Evolutionary conservation across 1,284 basidiomycete species (phyloP).

Genomic region (Xerocomus amazonicus): DNA sequence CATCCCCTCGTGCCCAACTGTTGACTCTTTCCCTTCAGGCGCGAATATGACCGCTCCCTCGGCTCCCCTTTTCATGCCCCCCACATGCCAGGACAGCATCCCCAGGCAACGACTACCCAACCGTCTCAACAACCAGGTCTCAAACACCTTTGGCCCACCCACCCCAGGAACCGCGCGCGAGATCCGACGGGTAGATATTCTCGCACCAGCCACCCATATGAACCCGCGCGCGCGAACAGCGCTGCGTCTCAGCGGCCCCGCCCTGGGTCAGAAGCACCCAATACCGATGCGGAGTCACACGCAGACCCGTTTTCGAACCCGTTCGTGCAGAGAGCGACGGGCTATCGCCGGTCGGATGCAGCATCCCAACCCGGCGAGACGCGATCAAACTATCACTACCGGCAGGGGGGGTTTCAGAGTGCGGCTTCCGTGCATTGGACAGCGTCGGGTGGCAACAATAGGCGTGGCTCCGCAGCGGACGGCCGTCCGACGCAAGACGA

Average conservation of each 20-base stretch:
- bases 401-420: constrained; percentile 3
- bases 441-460: background rate
- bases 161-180: constrained; percentile 21
- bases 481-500: constrained; percentile 22
- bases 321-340: constrained; percentile 28
- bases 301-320: constrained; percentile 26
- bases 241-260: background rate
- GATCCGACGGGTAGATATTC: constrained; percentile 10
- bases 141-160: constrained; percentile 27
- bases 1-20: background rate
- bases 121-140: constrained; percentile 26
- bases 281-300: constrained; percentile 4
- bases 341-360: constrained; percentile 6
- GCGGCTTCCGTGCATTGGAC: constrained; percentile 1
- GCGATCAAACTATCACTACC: background rate
- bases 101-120: constrained; percentile 30
- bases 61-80: constrained; percentile 5
- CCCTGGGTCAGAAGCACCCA: background rate
- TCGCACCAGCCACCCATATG: constrained; percentile 10
- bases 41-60: constrained; percentile 31
- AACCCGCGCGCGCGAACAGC: constrained; percentile 6
- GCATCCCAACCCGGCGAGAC: background rate
- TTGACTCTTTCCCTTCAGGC: constrained; percentile 12
- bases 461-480: background rate
- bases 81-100: constrained; percentile 19